These are phyloP conservation scores for Collybiopsis luxurians DNA, from an alignment of 768 basidiomycete species.

Conservation along the genomic window DNA sequence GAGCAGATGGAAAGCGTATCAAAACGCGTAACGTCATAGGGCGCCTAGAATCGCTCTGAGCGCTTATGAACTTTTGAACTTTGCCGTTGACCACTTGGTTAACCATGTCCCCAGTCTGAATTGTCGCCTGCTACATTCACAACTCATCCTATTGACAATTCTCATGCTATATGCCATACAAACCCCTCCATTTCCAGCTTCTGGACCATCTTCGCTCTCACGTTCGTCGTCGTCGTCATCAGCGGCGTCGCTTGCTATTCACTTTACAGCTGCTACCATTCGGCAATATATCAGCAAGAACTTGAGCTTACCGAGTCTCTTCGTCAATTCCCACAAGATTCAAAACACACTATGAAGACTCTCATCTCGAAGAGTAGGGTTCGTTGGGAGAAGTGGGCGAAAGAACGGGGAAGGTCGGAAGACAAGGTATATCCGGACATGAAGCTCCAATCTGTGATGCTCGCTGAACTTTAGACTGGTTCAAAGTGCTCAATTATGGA, in stretches of 20 bases:
- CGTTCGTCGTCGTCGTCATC: background rate
- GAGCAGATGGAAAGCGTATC: too few relatives aligned
- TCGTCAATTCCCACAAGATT: background rate
- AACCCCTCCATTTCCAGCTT: background rate
- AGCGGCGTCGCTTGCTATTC: background rate
- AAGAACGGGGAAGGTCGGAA: too few relatives aligned
- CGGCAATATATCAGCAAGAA: background rate
- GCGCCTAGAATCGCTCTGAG: background rate
- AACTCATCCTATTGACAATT: background rate
- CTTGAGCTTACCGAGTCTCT: background rate
- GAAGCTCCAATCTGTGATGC: too few relatives aligned
- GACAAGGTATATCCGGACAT: too few relatives aligned
- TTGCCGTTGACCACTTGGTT: too few relatives aligned
- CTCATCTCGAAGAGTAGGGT: too few relatives aligned
- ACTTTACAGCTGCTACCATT: slow-evolving; percentile 1
- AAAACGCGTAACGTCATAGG: too few relatives aligned
- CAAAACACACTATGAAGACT: background rate
- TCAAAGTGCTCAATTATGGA: background rate
- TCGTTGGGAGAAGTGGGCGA: too few relatives aligned
- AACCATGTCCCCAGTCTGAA: background rate
- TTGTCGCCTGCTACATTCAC: background rate
- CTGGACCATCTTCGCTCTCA: slow-evolving; percentile 1
- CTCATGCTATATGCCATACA: background rate
- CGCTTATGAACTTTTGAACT: background rate
- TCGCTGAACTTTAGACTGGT: background rate